phyloP scores from a whole-genome alignment of 208 protist species.

The Leishmania lainsoni region DNA sequence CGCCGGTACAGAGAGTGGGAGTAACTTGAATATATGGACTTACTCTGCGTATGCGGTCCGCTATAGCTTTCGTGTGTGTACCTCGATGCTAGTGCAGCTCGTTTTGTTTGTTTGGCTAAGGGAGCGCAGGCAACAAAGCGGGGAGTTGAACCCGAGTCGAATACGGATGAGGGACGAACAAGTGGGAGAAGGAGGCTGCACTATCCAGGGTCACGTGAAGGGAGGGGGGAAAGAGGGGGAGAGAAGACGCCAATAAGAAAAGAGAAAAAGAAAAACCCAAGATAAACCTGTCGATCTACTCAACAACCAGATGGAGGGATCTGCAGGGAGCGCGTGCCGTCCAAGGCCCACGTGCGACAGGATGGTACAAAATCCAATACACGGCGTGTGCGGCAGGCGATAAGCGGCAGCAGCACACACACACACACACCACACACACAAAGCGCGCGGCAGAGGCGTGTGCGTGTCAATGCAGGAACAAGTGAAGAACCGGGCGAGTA shows the following conservation, averaged over 20 bases:
- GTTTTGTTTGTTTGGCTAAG: not conserved
- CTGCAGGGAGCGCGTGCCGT: not conserved
- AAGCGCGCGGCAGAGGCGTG: not conserved
- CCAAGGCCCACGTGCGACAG: not conserved
- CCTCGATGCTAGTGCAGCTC: not conserved
- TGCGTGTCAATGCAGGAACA: not conserved
- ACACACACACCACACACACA: not conserved
- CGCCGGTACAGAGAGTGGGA: not conserved
- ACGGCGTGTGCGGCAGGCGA: not conserved
- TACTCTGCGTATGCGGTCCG: constrained; percentile 1
- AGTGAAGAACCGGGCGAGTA: not conserved
- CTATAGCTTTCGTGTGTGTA: not conserved
- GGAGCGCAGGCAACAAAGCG: not conserved
- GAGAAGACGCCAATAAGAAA: constrained; percentile 3
- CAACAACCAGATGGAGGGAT: not conserved
- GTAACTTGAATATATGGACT: not conserved
- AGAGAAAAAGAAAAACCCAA: constrained; percentile 4
- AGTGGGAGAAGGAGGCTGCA: constrained; percentile 2
- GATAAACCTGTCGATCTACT: constrained; percentile 3
- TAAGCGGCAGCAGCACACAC: not conserved
- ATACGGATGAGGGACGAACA: not conserved
- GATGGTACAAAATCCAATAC: no score
- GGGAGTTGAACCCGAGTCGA: not conserved
- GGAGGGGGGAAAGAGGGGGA: not conserved
- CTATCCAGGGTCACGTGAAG: not conserved